Conservation (phyloP, 176 grass and related monocot genomes). For the Triticum timopheevii region DNA sequence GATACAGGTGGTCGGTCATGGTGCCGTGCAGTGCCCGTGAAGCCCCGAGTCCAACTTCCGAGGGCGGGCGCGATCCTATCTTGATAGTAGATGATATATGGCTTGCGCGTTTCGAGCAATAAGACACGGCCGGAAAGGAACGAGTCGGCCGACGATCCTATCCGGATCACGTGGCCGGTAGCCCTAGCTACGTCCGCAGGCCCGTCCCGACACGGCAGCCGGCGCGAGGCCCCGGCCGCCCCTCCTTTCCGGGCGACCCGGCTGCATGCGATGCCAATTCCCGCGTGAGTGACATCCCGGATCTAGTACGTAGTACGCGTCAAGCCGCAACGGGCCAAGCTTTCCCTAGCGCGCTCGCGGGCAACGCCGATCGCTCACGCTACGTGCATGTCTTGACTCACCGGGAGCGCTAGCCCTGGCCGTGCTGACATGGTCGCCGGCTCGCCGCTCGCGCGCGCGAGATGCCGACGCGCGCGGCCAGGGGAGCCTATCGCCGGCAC, state of each 20-base stretch:
- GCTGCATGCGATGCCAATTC: slow-evolving; percentile 17
- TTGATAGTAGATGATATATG: not conserved
- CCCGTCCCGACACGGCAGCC: not conserved
- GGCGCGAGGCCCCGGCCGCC: not conserved
- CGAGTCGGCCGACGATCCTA: not conserved
- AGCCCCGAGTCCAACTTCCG: not conserved
- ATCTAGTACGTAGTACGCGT: too few relatives aligned
- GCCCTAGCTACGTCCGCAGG: not conserved
- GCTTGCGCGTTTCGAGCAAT: not conserved
- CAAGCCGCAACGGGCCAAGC: too few relatives aligned
- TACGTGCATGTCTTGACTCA: not conserved
- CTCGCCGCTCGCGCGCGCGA: not conserved
- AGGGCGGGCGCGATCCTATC: not conserved
- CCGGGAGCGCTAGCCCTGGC: not conserved
- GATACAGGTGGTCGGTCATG: not conserved
- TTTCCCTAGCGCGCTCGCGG: too few relatives aligned
- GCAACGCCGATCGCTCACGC: too few relatives aligned
- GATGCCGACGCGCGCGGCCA: not conserved
- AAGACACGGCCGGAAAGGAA: not conserved
- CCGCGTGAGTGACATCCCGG: too few relatives aligned
- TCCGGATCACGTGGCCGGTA: not conserved
- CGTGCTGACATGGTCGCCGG: not conserved
- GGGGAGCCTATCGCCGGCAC: not conserved
- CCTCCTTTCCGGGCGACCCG: not conserved
- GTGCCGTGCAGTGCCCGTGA: not conserved